Conservation (phyloP, 1,139 yeast genomes). For the Yamadazyma triangularis region DNA sequence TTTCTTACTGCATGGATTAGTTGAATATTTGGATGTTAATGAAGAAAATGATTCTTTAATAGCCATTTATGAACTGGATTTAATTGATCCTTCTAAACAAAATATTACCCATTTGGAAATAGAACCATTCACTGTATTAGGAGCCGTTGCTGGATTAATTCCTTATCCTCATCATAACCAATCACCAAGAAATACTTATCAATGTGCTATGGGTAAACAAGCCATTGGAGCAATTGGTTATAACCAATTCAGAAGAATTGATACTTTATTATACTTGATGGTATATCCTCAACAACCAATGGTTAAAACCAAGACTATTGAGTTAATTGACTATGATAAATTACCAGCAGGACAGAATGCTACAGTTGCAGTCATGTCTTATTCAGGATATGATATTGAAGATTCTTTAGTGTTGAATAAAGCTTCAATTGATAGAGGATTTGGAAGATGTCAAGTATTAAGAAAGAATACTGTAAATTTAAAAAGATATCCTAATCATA, state of each 20-base stretch:
- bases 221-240: conserved; percentile 99
- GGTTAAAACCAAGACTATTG: conserved; percentile 97
- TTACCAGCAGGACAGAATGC: conserved; percentile 99
- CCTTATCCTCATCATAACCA: conserved; percentile 99
- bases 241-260: conserved; percentile 93
- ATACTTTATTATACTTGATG: conserved; percentile 88
- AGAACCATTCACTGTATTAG: conserved; percentile 93
- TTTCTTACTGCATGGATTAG: conserved; percentile 78
- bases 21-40: conserved; percentile 94
- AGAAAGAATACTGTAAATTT: conserved; percentile 85
- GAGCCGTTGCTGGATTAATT: conserved; percentile 98
- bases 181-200: conserved; percentile 97
- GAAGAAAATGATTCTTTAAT: conserved; percentile 95
- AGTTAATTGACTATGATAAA: conserved; percentile 90
- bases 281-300: conserved; percentile 98
- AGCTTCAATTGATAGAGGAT: conserved; percentile 91
- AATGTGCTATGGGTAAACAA: conserved; percentile 99
- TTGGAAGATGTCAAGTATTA: conserved; percentile 97
- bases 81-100: conserved; percentile 16
- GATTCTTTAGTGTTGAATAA: conserved; percentile 96
- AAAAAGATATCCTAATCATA: conserved; percentile 90
- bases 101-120: conserved; percentile 85
- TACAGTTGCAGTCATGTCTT: conserved; percentile 97
- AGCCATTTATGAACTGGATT: conserved; percentile 74
- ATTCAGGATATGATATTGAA: conserved; percentile 98